A percentile compares a stretch with the other conserved stretches of the same genome.
Conservation (phyloP, 2,329 filamentous ascomycete genomes). For the Aspergillus brunneoviolaceus region DNA sequence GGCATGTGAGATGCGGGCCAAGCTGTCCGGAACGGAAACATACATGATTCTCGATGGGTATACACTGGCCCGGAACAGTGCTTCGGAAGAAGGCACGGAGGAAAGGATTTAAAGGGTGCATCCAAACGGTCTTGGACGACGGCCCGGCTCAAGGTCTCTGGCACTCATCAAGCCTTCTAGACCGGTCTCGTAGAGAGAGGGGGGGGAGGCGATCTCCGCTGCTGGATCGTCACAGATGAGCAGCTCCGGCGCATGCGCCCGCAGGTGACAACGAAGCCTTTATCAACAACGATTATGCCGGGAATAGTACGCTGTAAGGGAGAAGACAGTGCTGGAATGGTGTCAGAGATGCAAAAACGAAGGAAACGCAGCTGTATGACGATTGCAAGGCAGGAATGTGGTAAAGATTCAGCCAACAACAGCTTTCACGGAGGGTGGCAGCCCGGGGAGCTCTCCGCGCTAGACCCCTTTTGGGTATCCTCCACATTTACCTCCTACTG, state of each 20-base stretch:
- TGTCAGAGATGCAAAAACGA: neutral
- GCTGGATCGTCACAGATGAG: constrained; percentile 31
- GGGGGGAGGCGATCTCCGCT: constrained; percentile 22
- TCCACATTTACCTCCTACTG: neutral
- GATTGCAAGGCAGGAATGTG: constrained; percentile 1
- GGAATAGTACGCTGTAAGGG: neutral
- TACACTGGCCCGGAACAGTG: constrained; percentile 86
- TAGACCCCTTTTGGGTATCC: constrained; percentile 30
- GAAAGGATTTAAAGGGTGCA: constrained; percentile 99
- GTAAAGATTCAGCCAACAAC: constrained; percentile 18
- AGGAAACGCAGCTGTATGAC: neutral
- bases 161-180: constrained; percentile 41
- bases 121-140: constrained; percentile 59
- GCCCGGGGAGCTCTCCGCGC: constrained; percentile 31
- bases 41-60: constrained; percentile 83
- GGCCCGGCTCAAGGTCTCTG: constrained; percentile 33
- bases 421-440: constrained; percentile 26
- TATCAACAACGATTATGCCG: neutral
- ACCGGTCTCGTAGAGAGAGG: constrained; percentile 21
- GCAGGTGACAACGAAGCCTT: constrained; percentile 9
- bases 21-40: constrained; percentile 14
- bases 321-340: neutral
- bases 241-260: constrained; percentile 32
- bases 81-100: constrained; percentile 98
- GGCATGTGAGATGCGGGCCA: constrained; percentile 4